Evolutionary conservation across 202 grass and related monocot species (phyloP).

Genomic region (Setaria italica): DNA sequence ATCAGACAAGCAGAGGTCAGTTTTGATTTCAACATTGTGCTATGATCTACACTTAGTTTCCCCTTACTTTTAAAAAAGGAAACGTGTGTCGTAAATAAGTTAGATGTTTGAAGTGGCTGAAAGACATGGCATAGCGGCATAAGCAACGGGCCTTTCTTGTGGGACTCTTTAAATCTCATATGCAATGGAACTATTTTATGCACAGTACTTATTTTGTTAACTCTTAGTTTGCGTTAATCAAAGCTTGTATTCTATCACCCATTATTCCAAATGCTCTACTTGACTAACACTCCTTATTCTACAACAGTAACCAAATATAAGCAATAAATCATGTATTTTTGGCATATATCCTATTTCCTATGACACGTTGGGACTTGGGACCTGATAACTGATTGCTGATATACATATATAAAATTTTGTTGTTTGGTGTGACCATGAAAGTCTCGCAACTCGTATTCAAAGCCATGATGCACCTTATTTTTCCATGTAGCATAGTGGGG

Average conservation of each 20-base stretch:
- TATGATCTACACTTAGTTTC: constrained; percentile 34
- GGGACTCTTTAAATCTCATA: background rate
- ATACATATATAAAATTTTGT: background rate
- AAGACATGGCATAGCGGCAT: background rate
- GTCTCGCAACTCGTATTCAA: background rate
- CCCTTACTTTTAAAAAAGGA: background rate
- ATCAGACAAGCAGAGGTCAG: constrained; percentile 88
- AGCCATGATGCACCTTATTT: constrained; percentile 9
- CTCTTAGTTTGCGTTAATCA: background rate
- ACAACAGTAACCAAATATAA: background rate
- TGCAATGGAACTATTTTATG: background rate
- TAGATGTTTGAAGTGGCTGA: constrained; percentile 18
- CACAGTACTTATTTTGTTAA: background rate
- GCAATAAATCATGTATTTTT: constrained; percentile 1
- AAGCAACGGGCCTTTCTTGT: constrained; percentile 3
- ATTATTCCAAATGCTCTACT: background rate
- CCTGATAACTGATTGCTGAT: background rate
- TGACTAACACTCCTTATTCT: background rate
- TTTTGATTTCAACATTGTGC: constrained; percentile 40
- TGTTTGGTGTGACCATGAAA: constrained; percentile 3
- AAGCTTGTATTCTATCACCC: background rate
- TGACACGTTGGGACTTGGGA: background rate
- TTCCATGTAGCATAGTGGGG: background rate
- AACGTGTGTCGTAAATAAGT: constrained; percentile 26
- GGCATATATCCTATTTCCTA: background rate